These are phyloP conservation scores for Suaeda aralocaspica DNA, from an alignment of 148 eudicot genomes.

Conservation along the genomic window DNA sequence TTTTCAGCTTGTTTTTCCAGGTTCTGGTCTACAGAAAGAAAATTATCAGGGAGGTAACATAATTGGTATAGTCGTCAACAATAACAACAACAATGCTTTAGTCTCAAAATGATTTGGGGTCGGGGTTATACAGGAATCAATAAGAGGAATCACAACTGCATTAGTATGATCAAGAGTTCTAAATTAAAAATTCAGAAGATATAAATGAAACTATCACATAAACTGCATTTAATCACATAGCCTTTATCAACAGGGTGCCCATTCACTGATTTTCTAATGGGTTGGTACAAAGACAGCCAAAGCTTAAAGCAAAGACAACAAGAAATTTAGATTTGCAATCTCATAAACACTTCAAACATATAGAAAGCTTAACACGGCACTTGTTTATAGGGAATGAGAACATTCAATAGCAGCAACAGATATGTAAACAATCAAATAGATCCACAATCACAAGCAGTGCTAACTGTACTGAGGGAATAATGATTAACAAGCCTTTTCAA, in stretches of 20 bases:
- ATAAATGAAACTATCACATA: not conserved
- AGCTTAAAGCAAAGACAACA: not conserved
- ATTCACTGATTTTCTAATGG: not conserved
- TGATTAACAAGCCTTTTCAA: slow-evolving; percentile 8
- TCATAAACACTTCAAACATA: not conserved
- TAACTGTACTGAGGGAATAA: not conserved
- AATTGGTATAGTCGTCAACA: no score
- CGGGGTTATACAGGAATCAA: no score
- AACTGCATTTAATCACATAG: not conserved
- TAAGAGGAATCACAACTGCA: no score
- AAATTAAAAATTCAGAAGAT: not conserved
- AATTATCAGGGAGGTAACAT: not conserved
- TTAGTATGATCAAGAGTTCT: not conserved
- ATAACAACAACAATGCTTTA: no score
- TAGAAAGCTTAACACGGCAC: not conserved
- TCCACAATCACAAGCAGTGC: not conserved
- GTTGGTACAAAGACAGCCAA: not conserved
- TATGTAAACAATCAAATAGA: not conserved
- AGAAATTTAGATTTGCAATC: not conserved
- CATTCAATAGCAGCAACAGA: not conserved
- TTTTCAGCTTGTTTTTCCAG: slow-evolving; percentile 67
- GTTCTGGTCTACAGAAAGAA: slow-evolving; percentile 48
- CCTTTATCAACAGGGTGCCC: not conserved
- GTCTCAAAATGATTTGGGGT: no score
- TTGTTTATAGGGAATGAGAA: not conserved